Evolutionary conservation across 2,329 filamentous ascomycete genomes (phyloP).

Genomic region (Dothidotthia symphoricarpi): DNA sequence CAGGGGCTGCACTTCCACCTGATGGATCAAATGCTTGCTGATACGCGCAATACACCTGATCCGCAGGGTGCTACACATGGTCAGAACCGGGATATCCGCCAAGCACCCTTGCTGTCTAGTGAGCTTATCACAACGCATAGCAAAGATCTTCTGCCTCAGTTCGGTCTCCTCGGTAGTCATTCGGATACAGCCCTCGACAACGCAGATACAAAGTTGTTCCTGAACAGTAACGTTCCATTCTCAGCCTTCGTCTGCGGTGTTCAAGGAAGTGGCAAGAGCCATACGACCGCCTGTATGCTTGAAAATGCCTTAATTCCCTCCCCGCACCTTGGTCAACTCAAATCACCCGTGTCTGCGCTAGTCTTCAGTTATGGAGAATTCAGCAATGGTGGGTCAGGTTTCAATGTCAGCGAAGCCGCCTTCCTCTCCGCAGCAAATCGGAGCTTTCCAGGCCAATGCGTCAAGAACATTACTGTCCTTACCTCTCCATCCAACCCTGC

Average conservation of each 20-base stretch:
- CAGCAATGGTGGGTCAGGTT: slow-evolving; percentile 48
- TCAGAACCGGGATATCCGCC: slow-evolving; percentile 5
- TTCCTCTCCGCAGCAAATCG: slow-evolving; percentile 48
- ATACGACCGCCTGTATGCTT: slow-evolving; percentile 59
- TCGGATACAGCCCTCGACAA: background rate
- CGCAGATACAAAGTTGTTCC: slow-evolving; percentile 35
- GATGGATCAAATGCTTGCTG: slow-evolving; percentile 1
- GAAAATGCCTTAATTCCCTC: slow-evolving; percentile 45
- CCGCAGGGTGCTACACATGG: background rate
- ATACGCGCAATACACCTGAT: background rate
- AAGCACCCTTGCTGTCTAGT: slow-evolving; percentile 10
- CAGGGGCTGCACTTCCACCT: slow-evolving; percentile 3
- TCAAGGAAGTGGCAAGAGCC: slow-evolving; percentile 62
- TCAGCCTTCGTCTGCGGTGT: slow-evolving; percentile 63
- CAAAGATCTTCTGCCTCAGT: slow-evolving; percentile 15
- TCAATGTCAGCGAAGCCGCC: slow-evolving; percentile 58
- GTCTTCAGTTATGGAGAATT: slow-evolving; percentile 55
- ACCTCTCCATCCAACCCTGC: slow-evolving; percentile 25
- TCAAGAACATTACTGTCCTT: slow-evolving; percentile 22
- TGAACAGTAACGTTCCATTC: slow-evolving; percentile 57
- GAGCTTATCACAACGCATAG: slow-evolving; percentile 4
- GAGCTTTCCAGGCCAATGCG: slow-evolving; percentile 7
- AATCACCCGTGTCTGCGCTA: slow-evolving; percentile 57
- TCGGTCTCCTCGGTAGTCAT: slow-evolving; percentile 8
- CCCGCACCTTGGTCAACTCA: slow-evolving; percentile 45